These are phyloP conservation scores for Microbotryomycetes sp. DNA, from an alignment of 1,284 basidiomycete genomes.

Conservation along the genomic window DNA sequence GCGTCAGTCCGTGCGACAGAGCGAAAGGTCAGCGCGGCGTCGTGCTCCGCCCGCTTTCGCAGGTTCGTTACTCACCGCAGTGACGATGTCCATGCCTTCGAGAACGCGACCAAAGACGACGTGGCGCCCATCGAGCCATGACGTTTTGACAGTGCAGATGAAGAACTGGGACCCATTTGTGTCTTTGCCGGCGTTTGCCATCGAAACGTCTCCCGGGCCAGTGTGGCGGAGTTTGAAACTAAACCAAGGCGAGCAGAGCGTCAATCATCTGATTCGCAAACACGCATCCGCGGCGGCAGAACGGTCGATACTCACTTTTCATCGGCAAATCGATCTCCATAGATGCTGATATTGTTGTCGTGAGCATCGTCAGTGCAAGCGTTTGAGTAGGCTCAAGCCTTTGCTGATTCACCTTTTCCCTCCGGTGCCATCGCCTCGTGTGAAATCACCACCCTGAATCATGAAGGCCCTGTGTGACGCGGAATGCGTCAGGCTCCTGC, in stretches of 20 bases:
- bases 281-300: too few relatives aligned
- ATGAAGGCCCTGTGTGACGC: not conserved
- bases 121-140: constrained; percentile 44
- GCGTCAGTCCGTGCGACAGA: not conserved
- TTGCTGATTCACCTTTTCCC: constrained; percentile 36
- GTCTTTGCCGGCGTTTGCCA: constrained; percentile 82
- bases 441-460: constrained; percentile 61
- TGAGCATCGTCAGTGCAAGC: not conserved
- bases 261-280: too few relatives aligned
- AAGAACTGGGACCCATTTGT: constrained; percentile 69
- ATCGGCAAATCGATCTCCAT: constrained; percentile 39
- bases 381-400: not conserved
- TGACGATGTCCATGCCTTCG: constrained; percentile 81
- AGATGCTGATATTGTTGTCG: constrained; percentile 32
- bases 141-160: constrained; percentile 68
- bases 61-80: constrained; percentile 59
- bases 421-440: constrained; percentile 42
- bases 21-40: constrained; percentile 24
- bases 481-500: not conserved
- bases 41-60: not conserved
- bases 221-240: constrained; percentile 77
- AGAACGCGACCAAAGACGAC: constrained; percentile 87
- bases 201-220: constrained; percentile 74
- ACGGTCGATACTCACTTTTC: constrained; percentile 47
- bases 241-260: not conserved